A percentile compares a stretch with the other conserved stretches of the same genome.
Conservation (phyloP, 208 protist genomes). For the Leishmania turanica region DNA sequence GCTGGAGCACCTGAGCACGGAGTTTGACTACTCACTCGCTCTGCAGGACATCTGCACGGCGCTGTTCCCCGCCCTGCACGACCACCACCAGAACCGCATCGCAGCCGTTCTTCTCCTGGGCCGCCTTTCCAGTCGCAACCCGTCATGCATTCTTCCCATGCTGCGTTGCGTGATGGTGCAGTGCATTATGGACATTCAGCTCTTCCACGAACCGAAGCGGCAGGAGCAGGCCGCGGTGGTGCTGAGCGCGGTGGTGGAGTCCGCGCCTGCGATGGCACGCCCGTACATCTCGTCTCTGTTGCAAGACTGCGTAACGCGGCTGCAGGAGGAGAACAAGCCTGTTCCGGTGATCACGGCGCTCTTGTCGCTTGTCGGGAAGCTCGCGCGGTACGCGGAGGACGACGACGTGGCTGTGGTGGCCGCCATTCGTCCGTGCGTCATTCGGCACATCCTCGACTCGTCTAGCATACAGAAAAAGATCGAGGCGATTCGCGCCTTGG, state of each 20-base stretch:
- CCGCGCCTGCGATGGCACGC: conserved; percentile 69
- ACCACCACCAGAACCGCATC: conserved; percentile 87
- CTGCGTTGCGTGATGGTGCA: conserved; percentile 86
- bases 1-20: conserved; percentile 68
- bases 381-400: conserved; percentile 80
- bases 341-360: conserved; percentile 71
- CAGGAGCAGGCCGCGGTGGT: conserved; percentile 80
- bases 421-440: conserved; percentile 66
- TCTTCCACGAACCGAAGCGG: conserved; percentile 78
- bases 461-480: conserved; percentile 85
- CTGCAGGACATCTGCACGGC: conserved; percentile 70
- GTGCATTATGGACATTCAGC: conserved; percentile 81
- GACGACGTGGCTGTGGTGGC: conserved; percentile 74
- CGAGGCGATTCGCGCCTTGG: conserved; percentile 82
- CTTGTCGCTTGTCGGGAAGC: conserved; percentile 81
- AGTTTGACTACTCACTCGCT: conserved; percentile 82
- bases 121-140: conserved; percentile 79
- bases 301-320: conserved; percentile 59
- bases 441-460: conserved; percentile 82
- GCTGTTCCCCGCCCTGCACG: conserved; percentile 82
- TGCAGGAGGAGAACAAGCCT: conserved; percentile 58
- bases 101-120: conserved; percentile 83
- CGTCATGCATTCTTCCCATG: conserved; percentile 78
- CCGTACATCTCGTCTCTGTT: conserved; percentile 87
- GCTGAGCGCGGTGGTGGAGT: conserved; percentile 82